Evolutionary conservation across 2,329 filamentous ascomycete genomes (phyloP).

Genomic region (Scedosporium minutisporum): DNA sequence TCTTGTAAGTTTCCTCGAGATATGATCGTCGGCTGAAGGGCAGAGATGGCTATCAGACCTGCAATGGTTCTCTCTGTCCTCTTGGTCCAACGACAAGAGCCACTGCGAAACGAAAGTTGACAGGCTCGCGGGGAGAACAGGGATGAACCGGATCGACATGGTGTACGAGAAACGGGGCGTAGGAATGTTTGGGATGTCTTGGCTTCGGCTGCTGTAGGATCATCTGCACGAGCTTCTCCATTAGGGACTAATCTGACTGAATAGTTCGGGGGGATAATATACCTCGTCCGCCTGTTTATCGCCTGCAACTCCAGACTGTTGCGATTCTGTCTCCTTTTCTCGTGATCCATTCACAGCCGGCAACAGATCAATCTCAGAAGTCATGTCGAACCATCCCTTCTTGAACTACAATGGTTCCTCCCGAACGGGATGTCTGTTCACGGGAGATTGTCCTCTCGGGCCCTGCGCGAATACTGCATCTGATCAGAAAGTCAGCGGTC

Average conservation of each 20-base stretch:
- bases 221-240: not conserved
- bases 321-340: not conserved
- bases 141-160: not conserved
- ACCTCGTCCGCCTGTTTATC: not conserved
- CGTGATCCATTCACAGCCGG: not conserved
- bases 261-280: not conserved
- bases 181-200: not conserved
- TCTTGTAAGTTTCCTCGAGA: not conserved
- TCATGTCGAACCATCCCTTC: not conserved
- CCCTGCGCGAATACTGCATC: not conserved
- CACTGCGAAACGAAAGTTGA: slow-evolving; percentile 9
- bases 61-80: not conserved
- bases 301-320: not conserved
- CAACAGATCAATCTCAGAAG: not conserved
- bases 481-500: not conserved
- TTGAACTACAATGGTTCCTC: not conserved
- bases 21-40: no score
- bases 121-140: not conserved
- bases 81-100: slow-evolving; percentile 4
- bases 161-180: slow-evolving; percentile 10
- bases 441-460: not conserved
- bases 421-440: not conserved
- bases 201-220: slow-evolving; percentile 7
- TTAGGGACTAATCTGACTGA: not conserved
- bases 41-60: not conserved